These are phyloP conservation scores for Rehmannia glutinosa DNA, from an alignment of 257 asterid species.

Conservation along the genomic window DNA sequence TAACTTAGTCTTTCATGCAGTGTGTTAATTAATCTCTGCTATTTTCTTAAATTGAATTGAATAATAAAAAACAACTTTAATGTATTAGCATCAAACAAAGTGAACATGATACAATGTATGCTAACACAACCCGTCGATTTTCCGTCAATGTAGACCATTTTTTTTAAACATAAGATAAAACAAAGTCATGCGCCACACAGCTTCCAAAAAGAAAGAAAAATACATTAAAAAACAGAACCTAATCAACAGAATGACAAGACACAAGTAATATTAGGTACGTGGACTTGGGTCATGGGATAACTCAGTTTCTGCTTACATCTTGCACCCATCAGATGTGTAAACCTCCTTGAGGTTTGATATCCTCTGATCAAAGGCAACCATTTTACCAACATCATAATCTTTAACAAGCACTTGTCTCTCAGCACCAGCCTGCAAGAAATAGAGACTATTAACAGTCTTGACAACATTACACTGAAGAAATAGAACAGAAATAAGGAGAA, in stretches of 20 bases:
- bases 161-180: not conserved
- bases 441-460: not conserved
- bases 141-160: not conserved
- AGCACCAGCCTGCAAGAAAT: constrained; percentile 53
- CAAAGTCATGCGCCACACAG: not conserved
- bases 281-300: not conserved
- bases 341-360: constrained; percentile 80
- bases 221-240: not conserved
- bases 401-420: constrained; percentile 95
- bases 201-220: not conserved
- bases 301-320: constrained; percentile 52
- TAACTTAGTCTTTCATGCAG: not conserved
- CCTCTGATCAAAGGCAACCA: constrained; percentile 70
- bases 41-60: not conserved
- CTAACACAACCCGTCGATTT: constrained; percentile 6
- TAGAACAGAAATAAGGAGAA: constrained; percentile 3
- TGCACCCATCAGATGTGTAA: constrained; percentile 78
- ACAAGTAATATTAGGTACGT: not conserved
- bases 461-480: constrained; percentile 12
- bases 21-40: not conserved
- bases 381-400: constrained; percentile 68
- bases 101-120: not conserved
- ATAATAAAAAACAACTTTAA: not conserved
- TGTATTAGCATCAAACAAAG: not conserved
- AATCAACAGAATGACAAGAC: not conserved